Percentiles rank a stretch among this genome's conserved stretches.
These are phyloP conservation scores for Fusarium paranaense DNA, from an alignment of 2,329 filamentous ascomycete genomes.

Conservation along the genomic window DNA sequence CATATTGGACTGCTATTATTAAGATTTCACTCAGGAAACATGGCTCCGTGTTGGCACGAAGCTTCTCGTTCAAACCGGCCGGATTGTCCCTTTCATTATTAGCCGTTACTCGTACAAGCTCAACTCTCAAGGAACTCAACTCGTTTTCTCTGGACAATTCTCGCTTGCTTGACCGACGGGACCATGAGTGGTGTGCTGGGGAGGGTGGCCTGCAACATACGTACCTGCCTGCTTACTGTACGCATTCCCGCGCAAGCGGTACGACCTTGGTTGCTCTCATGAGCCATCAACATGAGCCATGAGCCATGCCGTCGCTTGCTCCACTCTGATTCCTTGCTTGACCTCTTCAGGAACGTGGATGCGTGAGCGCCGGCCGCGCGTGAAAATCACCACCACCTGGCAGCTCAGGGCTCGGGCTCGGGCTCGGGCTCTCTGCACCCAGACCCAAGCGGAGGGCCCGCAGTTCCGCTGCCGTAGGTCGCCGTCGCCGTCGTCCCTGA, in stretches of 20 bases:
- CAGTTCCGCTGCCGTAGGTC: conserved; percentile 3
- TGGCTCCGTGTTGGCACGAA: conserved; percentile 20
- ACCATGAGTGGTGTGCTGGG: conserved; percentile 21
- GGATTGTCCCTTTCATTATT: not conserved
- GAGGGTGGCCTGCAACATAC: not conserved
- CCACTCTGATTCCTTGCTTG: conserved; percentile 43
- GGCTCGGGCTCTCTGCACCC: conserved; percentile 13
- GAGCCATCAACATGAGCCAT: conserved; percentile 27
- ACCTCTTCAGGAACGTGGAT: conserved; percentile 41
- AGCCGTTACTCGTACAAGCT: conserved; percentile 10
- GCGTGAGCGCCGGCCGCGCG: conserved; percentile 30
- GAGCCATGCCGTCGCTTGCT: conserved; percentile 30
- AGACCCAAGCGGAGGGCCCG: conserved; percentile 1
- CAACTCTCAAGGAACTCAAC: conserved; percentile 8
- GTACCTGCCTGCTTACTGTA: conserved; percentile 2
- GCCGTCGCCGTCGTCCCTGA: not conserved
- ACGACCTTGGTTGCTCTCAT: conserved; percentile 33
- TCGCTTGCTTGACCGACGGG: conserved; percentile 28
- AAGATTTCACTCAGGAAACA: conserved; percentile 21
- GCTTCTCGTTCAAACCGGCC: conserved; percentile 19
- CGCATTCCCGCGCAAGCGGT: conserved; percentile 26
- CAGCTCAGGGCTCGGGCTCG: not conserved
- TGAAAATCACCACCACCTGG: conserved; percentile 25
- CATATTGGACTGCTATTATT: conserved; percentile 13
- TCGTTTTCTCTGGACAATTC: conserved; percentile 1